These are phyloP conservation scores for Talaromyces adpressus DNA, from an alignment of 495 filamentous ascomycete species.

Conservation along the genomic window DNA sequence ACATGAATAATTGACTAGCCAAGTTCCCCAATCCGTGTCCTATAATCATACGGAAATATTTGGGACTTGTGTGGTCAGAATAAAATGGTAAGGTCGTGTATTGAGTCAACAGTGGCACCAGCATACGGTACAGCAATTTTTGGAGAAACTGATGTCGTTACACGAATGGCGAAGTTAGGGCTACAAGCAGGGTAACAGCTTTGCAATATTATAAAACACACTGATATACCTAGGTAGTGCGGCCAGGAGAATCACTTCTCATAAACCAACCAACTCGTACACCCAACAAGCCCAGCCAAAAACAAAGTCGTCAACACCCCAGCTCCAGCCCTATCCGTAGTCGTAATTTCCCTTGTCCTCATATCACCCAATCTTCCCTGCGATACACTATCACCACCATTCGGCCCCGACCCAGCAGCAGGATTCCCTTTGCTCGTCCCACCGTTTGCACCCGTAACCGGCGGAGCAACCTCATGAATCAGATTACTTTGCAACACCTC, in stretches of 20 bases:
- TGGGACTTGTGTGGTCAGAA: neutral
- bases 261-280: slow-evolving; percentile 22
- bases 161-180: neutral
- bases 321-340: slow-evolving; percentile 54
- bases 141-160: neutral
- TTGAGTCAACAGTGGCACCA: neutral
- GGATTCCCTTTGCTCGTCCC: slow-evolving; percentile 72
- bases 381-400: slow-evolving; percentile 10
- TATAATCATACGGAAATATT: neutral
- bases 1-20: no score
- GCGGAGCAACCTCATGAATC: slow-evolving; percentile 35
- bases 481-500: slow-evolving; percentile 60
- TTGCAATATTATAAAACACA: neutral
- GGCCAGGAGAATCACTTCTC: slow-evolving; percentile 16
- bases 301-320: slow-evolving; percentile 58
- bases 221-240: neutral
- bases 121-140: neutral
- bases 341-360: slow-evolving; percentile 31
- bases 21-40: no score
- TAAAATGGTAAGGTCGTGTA: neutral
- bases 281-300: slow-evolving; percentile 36
- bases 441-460: slow-evolving; percentile 58
- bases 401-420: slow-evolving; percentile 45
- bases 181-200: neutral
- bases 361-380: neutral